phyloP scores from a whole-genome alignment of 1,284 basidiomycete species.

The Rhodotorula glutinis region DNA sequence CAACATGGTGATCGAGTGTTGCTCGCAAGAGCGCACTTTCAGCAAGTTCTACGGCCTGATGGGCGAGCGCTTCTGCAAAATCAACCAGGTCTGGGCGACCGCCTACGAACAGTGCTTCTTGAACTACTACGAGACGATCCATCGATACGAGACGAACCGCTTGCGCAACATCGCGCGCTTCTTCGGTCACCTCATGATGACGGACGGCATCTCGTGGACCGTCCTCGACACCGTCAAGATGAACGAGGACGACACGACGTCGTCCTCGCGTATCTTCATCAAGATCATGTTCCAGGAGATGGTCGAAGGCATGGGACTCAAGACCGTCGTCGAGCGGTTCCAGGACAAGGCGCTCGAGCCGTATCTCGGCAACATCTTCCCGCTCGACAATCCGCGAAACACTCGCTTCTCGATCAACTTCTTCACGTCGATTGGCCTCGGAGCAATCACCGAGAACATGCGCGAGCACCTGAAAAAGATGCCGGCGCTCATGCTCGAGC shows the following conservation, averaged over 20 bases:
- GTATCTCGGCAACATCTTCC: conserved; percentile 83
- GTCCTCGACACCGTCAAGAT: conserved; percentile 80
- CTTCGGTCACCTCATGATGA: conserved; percentile 84
- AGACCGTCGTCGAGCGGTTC: conserved; percentile 76
- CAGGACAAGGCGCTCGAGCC: conserved; percentile 59
- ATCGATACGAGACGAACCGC: conserved; percentile 97
- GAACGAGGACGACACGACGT: conserved; percentile 97
- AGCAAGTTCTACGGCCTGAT: conserved; percentile 93
- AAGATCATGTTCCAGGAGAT: conserved; percentile 96
- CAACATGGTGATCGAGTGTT: conserved; percentile 99
- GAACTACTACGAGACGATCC: conserved; percentile 93
- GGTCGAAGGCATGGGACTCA: conserved; percentile 87
- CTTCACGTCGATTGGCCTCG: conserved; percentile 81
- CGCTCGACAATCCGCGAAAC: conserved; percentile 91
- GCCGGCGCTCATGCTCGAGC: conserved; percentile 49
- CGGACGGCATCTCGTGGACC: conserved; percentile 86
- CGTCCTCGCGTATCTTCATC: conserved; percentile 91
- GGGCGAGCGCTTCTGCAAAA: conserved; percentile 92
- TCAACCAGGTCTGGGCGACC: conserved; percentile 91
- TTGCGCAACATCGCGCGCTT: conserved; percentile 94
- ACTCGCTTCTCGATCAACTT: conserved; percentile 93
- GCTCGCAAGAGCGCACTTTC: conserved; percentile 97
- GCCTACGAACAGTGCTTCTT: conserved; percentile 81
- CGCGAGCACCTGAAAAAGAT: conserved; percentile 84
- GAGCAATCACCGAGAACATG: conserved; percentile 91